These are phyloP conservation scores for Fusarium scirpi DNA, from an alignment of 2,329 filamentous ascomycete species.

Conservation along the genomic window DNA sequence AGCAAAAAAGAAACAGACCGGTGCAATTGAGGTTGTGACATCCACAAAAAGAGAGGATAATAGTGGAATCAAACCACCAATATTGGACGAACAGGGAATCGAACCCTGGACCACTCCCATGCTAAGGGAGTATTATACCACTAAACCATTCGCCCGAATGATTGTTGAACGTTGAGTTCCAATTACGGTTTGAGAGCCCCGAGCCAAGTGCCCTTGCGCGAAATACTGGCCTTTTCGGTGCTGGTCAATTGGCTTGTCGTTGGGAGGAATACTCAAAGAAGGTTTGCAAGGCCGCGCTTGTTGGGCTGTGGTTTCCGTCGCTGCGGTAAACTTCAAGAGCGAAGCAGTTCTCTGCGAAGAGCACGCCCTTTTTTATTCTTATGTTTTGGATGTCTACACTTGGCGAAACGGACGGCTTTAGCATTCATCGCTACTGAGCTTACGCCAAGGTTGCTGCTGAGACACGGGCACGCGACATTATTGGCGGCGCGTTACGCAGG, in stretches of 20 bases:
- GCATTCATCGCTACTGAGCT: no score
- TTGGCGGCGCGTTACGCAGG: no score
- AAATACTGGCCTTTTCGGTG: not conserved
- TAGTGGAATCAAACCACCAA: conserved; percentile 5
- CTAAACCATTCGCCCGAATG: conserved; percentile 32
- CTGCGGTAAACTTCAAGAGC: no score
- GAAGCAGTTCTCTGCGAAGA: no score
- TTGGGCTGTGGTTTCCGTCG: no score
- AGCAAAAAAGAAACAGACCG: not conserved
- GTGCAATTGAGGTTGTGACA: not conserved
- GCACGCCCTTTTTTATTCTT: no score
- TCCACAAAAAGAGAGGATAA: conserved; percentile 7
- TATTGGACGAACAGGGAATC: conserved; percentile 32
- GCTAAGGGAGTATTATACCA: conserved; percentile 37
- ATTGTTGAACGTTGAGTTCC: not conserved
- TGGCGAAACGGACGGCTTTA: no score
- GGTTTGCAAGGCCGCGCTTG: no score
- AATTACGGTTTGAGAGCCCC: not conserved
- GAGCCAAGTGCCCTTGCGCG: not conserved
- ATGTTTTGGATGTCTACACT: no score
- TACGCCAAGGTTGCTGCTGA: no score
- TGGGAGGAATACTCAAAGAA: not conserved
- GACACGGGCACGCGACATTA: no score
- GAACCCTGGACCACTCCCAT: conserved; percentile 34
- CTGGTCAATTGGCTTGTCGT: not conserved